These are phyloP conservation scores for Lactifluus pinguis DNA, from an alignment of 768 basidiomycete species.

Conservation along the genomic window DNA sequence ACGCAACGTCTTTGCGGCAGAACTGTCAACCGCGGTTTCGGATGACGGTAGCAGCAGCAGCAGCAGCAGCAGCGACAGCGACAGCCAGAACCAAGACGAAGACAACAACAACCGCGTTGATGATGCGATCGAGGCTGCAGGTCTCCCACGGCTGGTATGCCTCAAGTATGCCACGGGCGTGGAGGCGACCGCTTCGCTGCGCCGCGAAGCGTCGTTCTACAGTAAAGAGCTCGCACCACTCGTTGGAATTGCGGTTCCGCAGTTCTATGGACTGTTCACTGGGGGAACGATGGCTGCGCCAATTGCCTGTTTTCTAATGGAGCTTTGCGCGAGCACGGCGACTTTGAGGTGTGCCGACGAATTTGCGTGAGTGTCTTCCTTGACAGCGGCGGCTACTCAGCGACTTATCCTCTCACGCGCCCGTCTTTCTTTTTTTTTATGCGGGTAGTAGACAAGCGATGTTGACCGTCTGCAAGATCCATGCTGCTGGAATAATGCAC, in stretches of 20 bases:
- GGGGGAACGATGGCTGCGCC: background rate
- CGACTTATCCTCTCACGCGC: background rate
- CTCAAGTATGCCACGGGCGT: constrained; percentile 5
- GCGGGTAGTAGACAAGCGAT: constrained; percentile 2
- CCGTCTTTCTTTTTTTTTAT: background rate
- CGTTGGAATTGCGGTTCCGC: constrained; percentile 3
- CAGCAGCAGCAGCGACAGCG: background rate
- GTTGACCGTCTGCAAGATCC: constrained; percentile 8
- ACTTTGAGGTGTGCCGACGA: background rate
- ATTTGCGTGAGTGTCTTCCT: constrained; percentile 1
- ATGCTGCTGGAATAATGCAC: constrained; percentile 3
- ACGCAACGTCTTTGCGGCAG: constrained; percentile 8
- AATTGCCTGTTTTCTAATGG: constrained; percentile 3
- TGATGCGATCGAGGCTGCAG: background rate
- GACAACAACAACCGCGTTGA: too few relatives aligned
- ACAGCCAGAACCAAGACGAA: background rate
- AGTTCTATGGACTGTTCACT: constrained; percentile 2
- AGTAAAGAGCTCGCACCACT: background rate
- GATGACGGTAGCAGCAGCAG: background rate
- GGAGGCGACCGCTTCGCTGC: background rate
- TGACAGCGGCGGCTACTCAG: too few relatives aligned
- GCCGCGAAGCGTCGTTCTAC: background rate
- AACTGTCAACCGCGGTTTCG: background rate
- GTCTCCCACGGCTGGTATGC: background rate
- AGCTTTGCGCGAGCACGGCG: constrained; percentile 2